Evolutionary conservation across 768 basidiomycete genomes (phyloP), one percentile per base, ranked within the genome.

Genomic region (Mycena leptocephala): DNA sequence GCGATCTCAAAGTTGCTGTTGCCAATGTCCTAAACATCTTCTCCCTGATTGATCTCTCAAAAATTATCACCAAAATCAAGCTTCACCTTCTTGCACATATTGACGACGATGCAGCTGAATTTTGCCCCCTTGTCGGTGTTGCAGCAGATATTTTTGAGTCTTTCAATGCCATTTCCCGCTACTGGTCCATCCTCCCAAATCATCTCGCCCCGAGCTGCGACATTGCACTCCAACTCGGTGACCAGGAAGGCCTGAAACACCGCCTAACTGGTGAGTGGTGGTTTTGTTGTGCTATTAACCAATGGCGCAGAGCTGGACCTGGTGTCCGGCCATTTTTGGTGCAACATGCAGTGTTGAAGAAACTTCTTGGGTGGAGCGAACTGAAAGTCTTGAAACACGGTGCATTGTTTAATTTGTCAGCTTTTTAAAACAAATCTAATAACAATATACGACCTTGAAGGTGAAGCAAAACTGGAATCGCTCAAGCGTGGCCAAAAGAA

Each of bases 51-150:
- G n/a, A n/a, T n/a, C n/a, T n/a, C n/a, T n/a, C n/a, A n/a, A n/a
- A n/a, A n/a, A n/a, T 68, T 88, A 88, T 75, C 88, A 39, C 37
- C 37, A 39, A 39, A 14, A 39, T 39, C 37, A 7, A 39, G 14
- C 7, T 39, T 14, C 37, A 39, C 37, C 14, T 39, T 7, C 37
- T 39, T 8, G 37, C 14, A 14, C 37, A 39, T 14, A 39, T 39
- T 8, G 37, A 39, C 37, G 14, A 39, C 14, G 37, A 39, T 39
- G 37, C 14, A 14, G 14, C 14, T 14, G 37, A 39, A 14, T 39
- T 39, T 39, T 7, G n/a, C n/a, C n/a, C n/a, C n/a, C n/a, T n/a
- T n/a, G n/a, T n/a, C n/a, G n/a, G n/a, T n/a, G n/a, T n/a, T 39
- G 37, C 14, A 14, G 14, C 14, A 7, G 37, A 39, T 8, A 39